Percentiles rank a stretch among this genome's conserved stretches.
Evolutionary conservation across 495 filamentous ascomycete genomes (phyloP).

Genomic region (Annulohypoxylon nitens): DNA sequence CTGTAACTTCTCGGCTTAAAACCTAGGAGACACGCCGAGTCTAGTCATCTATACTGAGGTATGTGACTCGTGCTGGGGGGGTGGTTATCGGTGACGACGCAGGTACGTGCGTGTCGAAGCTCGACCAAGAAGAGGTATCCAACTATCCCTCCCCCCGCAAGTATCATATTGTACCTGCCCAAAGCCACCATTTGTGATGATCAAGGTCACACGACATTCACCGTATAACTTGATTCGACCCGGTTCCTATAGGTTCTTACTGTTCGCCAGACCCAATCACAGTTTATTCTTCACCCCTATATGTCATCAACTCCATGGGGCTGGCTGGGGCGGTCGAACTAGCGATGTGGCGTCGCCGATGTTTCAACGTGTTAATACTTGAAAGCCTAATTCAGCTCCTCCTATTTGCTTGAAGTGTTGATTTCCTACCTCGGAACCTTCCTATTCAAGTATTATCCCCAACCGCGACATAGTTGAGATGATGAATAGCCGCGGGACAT

Average conservation of each 20-base stretch:
- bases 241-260: background rate
- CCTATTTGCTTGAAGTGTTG: background rate
- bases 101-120: conserved; percentile 7
- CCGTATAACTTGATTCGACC: conserved; percentile 1
- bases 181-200: background rate
- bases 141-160: background rate
- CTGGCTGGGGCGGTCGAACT: background rate
- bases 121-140: background rate
- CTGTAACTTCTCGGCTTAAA: conserved; percentile 1
- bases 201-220: conserved; percentile 13
- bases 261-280: background rate
- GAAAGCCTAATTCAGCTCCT: background rate
- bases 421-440: conserved; percentile 5
- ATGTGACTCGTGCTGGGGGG: background rate
- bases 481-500: conserved; percentile 3
- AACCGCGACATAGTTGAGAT: background rate
- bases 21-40: background rate
- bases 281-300: background rate
- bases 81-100: background rate
- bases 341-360: background rate
- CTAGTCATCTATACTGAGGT: background rate
- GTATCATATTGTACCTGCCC: background rate
- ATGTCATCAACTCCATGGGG: conserved; percentile 1
- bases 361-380: background rate
- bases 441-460: conserved; percentile 17